These are phyloP conservation scores for Aspergillus melleus DNA, from an alignment of 2,329 filamentous ascomycete genomes.

Conservation along the genomic window DNA sequence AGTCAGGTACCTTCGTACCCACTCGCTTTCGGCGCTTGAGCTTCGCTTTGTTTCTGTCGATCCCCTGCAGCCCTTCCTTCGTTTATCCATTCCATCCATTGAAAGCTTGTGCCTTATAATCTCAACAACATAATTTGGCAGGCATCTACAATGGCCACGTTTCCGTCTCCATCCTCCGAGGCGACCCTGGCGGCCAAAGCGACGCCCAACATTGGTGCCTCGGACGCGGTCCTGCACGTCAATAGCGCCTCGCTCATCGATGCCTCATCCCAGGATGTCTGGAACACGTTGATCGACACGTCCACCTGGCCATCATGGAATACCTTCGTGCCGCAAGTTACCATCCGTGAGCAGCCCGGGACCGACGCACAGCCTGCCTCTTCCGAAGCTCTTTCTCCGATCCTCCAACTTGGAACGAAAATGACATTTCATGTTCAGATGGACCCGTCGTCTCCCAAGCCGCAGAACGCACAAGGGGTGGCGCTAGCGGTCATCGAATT, in stretches of 20 bases:
- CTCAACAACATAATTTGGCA: not conserved
- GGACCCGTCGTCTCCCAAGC: slow-evolving; percentile 31
- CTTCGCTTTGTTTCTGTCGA: not conserved
- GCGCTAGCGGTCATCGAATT: slow-evolving; percentile 35
- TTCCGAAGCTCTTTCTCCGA: slow-evolving; percentile 20
- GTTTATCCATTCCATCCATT: not conserved
- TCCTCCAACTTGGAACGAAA: slow-evolving; percentile 41
- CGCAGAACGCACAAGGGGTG: slow-evolving; percentile 25
- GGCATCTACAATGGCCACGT: not conserved
- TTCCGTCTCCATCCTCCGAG: slow-evolving; percentile 3
- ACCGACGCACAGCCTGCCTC: slow-evolving; percentile 10
- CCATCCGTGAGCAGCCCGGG: slow-evolving; percentile 44
- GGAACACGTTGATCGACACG: slow-evolving; percentile 46
- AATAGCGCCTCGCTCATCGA: slow-evolving; percentile 39
- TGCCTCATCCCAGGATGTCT: slow-evolving; percentile 45
- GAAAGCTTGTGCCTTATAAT: not conserved
- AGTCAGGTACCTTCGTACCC: not conserved
- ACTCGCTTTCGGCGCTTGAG: not conserved
- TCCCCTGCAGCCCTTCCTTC: not conserved
- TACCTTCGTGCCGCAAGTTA: slow-evolving; percentile 46
- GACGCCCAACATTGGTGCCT: slow-evolving; percentile 32
- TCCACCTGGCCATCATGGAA: slow-evolving; percentile 51
- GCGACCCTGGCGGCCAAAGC: slow-evolving; percentile 8
- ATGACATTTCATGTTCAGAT: slow-evolving; percentile 48
- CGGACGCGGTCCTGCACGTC: slow-evolving; percentile 31